phyloP scores from a whole-genome alignment of 805 yeast species.

The Alloascoidea hylecoeti region DNA sequence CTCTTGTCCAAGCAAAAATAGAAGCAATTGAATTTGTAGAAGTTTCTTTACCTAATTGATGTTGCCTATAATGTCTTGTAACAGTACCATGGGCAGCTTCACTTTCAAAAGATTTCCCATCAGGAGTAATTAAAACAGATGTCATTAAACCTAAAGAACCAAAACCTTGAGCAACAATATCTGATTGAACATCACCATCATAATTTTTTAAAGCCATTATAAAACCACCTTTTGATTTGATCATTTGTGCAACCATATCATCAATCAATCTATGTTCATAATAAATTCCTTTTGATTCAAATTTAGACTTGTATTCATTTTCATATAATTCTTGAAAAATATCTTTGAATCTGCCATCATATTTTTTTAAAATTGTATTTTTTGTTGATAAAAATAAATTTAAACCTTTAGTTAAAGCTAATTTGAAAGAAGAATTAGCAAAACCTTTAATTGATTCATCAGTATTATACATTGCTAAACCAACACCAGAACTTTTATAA shows the following conservation, averaged over 20 bases:
- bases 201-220: constrained; percentile 95
- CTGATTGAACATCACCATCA: constrained; percentile 96
- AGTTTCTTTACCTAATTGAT: constrained; percentile 94
- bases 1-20: constrained; percentile 94
- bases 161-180: constrained; percentile 95
- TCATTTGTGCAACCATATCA: constrained; percentile 98
- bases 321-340: constrained; percentile 76
- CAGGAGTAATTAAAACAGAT: constrained; percentile 92
- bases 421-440: constrained; percentile 84
- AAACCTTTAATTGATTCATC: constrained; percentile 82
- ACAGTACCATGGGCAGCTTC: constrained; percentile 99
- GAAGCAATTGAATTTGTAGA: constrained; percentile 96
- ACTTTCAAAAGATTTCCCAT: constrained; percentile 87
- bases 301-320: constrained; percentile 46
- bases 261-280: constrained; percentile 94
- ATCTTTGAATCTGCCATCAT: constrained; percentile 94
- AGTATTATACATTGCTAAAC: constrained; percentile 90
- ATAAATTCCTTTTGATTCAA: constrained; percentile 80
- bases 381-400: constrained; percentile 84
- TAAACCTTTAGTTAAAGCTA: constrained; percentile 67
- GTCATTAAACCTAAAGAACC: constrained; percentile 97
- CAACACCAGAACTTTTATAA: constrained; percentile 59
- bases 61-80: constrained; percentile 91
- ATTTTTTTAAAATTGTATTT: constrained; percentile 86
- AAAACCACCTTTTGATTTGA: constrained; percentile 89